Percentiles rank a stretch among this genome's conserved stretches.
phyloP scores from a whole-genome alignment of 805 yeast species.

The Zygosaccharomyces bailii region DNA sequence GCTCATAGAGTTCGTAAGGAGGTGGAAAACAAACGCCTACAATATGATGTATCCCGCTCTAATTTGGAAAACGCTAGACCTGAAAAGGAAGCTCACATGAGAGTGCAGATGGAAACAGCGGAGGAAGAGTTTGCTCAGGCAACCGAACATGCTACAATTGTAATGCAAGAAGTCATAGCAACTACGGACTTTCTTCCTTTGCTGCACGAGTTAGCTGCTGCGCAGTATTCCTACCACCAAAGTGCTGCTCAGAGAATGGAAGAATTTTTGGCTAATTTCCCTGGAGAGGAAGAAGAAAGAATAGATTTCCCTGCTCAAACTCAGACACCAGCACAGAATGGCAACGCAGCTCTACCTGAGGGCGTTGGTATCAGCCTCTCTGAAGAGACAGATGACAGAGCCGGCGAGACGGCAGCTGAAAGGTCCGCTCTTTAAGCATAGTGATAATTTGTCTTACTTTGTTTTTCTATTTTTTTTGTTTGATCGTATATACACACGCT shows the following conservation, averaged over 20 bases:
- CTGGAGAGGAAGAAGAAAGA: neutral
- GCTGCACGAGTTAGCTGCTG: slow-evolving; percentile 64
- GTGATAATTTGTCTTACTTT: slow-evolving; percentile 1
- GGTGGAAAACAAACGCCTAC: slow-evolving; percentile 74
- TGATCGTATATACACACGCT: slow-evolving; percentile 12
- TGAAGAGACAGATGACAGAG: slow-evolving; percentile 11
- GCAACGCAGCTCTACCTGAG: neutral
- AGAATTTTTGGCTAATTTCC: slow-evolving; percentile 42
- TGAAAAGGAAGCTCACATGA: slow-evolving; percentile 66
- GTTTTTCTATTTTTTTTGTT: slow-evolving; percentile 2
- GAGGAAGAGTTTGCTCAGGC: slow-evolving; percentile 90
- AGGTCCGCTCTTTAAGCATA: slow-evolving; percentile 5
- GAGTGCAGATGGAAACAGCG: slow-evolving; percentile 74
- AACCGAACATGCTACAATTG: slow-evolving; percentile 79
- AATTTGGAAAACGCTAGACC: slow-evolving; percentile 49
- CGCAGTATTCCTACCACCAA: slow-evolving; percentile 79
- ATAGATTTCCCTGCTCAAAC: neutral
- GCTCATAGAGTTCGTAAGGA: slow-evolving; percentile 66
- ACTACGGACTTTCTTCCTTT: slow-evolving; percentile 65
- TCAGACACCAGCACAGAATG: neutral
- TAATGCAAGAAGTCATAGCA: slow-evolving; percentile 76
- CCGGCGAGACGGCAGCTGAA: slow-evolving; percentile 10
- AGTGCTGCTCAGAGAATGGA: slow-evolving; percentile 66
- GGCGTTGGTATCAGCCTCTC: slow-evolving; percentile 7
- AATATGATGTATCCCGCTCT: slow-evolving; percentile 75